A percentile compares a stretch with the other conserved stretches of the same genome.
Conservation (phyloP, 331 rosid genomes). For the Quercus tomentella region DNA sequence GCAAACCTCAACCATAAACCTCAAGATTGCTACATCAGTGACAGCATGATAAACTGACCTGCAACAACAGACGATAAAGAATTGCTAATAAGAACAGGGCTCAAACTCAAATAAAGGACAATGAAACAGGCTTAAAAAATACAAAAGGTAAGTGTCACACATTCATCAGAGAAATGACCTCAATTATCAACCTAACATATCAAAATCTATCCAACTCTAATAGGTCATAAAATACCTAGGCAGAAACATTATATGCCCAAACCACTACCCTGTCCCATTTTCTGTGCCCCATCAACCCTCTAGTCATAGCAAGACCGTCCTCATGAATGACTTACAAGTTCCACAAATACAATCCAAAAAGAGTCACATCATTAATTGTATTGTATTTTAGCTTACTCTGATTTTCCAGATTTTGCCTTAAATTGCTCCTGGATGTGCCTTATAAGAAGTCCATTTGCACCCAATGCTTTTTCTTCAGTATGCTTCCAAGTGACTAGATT, state of each 20-base stretch:
- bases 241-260: not conserved
- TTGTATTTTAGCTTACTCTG: constrained; percentile 73
- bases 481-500: constrained; percentile 96
- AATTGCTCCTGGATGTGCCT: constrained; percentile 94
- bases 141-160: not conserved
- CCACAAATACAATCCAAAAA: constrained; percentile 12
- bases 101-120: not conserved
- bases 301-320: not conserved
- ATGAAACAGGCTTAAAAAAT: constrained; percentile 6
- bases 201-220: not conserved
- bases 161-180: not conserved
- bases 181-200: not conserved
- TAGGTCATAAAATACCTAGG: not conserved
- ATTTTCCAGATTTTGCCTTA: constrained; percentile 88
- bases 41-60: constrained; percentile 90
- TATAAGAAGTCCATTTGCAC: constrained; percentile 96
- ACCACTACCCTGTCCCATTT: not conserved
- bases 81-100: constrained; percentile 5
- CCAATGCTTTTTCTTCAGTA: constrained; percentile 91
- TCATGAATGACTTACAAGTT: constrained; percentile 4
- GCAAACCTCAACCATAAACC: constrained; percentile 98
- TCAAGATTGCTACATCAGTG: constrained; percentile 91
- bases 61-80: constrained; percentile 34
- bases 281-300: not conserved
- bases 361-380: not conserved